Percentiles rank a stretch among this genome's conserved stretches.
Evolutionary conservation across 345 rosid species (phyloP).

Genomic region (Hibiscus mutabilis): DNA sequence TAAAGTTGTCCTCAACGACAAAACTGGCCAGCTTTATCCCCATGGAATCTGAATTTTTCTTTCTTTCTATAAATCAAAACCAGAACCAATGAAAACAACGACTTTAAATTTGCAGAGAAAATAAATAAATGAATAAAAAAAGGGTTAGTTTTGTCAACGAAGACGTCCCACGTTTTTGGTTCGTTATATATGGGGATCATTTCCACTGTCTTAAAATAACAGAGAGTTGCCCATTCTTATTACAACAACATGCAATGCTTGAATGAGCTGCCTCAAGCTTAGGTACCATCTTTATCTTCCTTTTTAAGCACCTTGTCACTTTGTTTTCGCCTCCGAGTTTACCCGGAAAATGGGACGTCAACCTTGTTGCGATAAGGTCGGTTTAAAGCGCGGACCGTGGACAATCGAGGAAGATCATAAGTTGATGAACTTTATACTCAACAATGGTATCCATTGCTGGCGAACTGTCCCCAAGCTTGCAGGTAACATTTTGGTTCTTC

Average conservation of each 20-base stretch:
- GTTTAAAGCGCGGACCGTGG: slow-evolving; percentile 97
- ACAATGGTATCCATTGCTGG: slow-evolving; percentile 95
- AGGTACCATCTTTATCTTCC: slow-evolving; percentile 26
- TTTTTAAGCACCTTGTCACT: slow-evolving; percentile 13
- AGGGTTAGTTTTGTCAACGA: slow-evolving; percentile 22
- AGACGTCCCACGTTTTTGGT: slow-evolving; percentile 32
- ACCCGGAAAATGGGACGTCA: slow-evolving; percentile 57
- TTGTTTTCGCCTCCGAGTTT: too few species aligned
- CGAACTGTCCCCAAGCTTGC: slow-evolving; percentile 87
- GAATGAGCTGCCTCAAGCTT: slow-evolving; percentile 31
- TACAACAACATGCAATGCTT: slow-evolving; percentile 8
- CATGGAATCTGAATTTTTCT: slow-evolving; percentile 22
- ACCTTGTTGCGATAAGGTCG: slow-evolving; percentile 94
- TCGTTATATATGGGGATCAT: slow-evolving; percentile 9
- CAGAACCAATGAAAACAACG: slow-evolving; percentile 9
- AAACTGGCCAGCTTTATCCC: slow-evolving; percentile 40
- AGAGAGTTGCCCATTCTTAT: slow-evolving; percentile 18
- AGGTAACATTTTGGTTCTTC: slow-evolving; percentile 31
- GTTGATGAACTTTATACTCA: slow-evolving; percentile 77
- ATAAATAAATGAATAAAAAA: too few species aligned
- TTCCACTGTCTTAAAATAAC: slow-evolving; percentile 21
- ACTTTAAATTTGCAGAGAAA: not conserved
- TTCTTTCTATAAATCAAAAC: slow-evolving; percentile 2
- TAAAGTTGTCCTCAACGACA: slow-evolving; percentile 37
- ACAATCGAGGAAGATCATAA: slow-evolving; percentile 91